Base-by-base conservation (phyloP, 2,329 filamentous ascomycete genomes). In the Arthrinium puccinioides region DNA sequence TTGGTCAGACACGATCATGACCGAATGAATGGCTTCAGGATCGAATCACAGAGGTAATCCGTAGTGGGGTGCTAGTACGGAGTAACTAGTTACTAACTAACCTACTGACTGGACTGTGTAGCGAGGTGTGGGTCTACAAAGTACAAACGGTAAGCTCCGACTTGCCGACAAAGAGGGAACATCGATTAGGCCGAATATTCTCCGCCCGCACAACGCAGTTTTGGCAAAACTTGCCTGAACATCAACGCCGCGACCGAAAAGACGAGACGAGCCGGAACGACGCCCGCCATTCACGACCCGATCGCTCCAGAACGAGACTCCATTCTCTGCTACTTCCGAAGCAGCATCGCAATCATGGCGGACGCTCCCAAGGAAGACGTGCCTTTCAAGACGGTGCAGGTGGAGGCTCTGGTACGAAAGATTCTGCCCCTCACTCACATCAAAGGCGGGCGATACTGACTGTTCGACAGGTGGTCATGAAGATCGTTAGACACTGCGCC, bases 401-500 rank as follows among this genome's bases (percentile, higher is more conserved):
- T 97, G 59, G 89, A 95, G 73, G 87, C 90, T 57, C 73, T 97
- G 73, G 90, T 94, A 76, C 62, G 81, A 65, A 48, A 41, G 46
- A 43, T 55, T 53, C n/a, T 51, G 42, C 47, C 48, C 49, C 43
- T 50, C 49, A 44, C 47, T 52, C 54, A n/a, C n/a, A n/a, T n/a
- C n/a, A 5, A 15, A 9, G 9, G 14, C 23, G 19, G 6, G 23
- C 6, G 7, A 21, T n/a, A 19, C 7, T 9, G 24, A 13, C 24
- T 36, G 11, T 9, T 14, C 19, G 14, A 25, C 51, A 92, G 86
- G 86, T 94, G 56, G 86, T 94, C 52, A 90, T 96, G 84, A 95
- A 96, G 74, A 89, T 97, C 62, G 89, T 94, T 66, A 96, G 94
- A 69, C 89, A 96, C 72, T 87, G 86, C 69, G 84, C 87, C 40